Evolutionary conservation across 257 asterid species (phyloP), one percentile per base, ranked within the genome.

Genomic region (Solanum etuberosum): DNA sequence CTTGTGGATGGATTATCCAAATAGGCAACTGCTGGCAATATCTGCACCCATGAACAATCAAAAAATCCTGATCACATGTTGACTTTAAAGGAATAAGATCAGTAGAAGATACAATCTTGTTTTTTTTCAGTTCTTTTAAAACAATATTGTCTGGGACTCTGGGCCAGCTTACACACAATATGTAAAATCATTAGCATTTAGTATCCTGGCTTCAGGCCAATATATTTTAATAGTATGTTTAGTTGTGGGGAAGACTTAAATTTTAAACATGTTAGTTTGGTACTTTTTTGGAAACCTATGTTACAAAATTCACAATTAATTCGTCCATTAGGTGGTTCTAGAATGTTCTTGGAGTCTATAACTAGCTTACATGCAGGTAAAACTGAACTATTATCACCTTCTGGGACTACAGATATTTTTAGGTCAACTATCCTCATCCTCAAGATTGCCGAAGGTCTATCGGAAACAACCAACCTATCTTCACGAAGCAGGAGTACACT

Each of bases 1-100:
- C 99, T 94, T 74, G 98, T 96, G 85, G 99, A 97, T 43, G 99
- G 99, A 91, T 97, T 97, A 87, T 97, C 99, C 86, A 77, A 35
- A 91, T 96, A 94, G 82, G 95, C 98, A 76, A 90, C 94, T 87
- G 96, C 83, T 73, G 99, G 99, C 93, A 97, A 86, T 95, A 96
- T 92, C 99, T 96, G 98, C 93, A 94, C 83, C 83, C 65, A 89
- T 83, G 40, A 89, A 86, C 78, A 87, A 85, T 37, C 89, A 87
- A 25, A 85, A 59, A 34, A 20, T 27, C 48, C 37, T 31, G 46
- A 63, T 35, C 71, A 73, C 38, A 29, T 27, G 35, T n/a, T 27
- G 82, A 51, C 54, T 76, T 25, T 70, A 85, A 14, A 15, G 84
- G 29, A 65, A 59, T 35, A 9, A 61, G 18, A 73, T 25, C 68